Conservation (phyloP, 2,329 filamentous ascomycete species). For the Beauveria sp. region DNA sequence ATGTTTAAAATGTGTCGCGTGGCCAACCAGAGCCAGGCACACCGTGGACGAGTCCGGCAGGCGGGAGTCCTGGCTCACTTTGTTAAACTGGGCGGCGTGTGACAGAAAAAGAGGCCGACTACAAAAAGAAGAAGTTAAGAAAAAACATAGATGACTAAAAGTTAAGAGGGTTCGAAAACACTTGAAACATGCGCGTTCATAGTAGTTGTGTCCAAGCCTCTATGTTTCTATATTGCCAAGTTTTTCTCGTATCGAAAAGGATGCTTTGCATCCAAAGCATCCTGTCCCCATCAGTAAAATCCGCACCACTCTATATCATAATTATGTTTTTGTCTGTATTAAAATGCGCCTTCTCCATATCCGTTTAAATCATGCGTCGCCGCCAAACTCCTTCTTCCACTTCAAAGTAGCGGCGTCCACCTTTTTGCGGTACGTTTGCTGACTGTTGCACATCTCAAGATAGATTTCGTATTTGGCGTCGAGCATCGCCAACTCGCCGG, state of each 20-base stretch:
- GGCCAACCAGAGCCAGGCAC: too few relatives aligned
- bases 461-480: slow-evolving; percentile 94
- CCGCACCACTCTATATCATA: not conserved
- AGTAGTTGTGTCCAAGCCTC: too few relatives aligned
- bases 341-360: not conserved
- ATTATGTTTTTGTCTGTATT: not conserved
- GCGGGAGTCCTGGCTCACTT: too few relatives aligned
- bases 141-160: too few relatives aligned
- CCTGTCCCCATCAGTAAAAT: not conserved
- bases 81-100: too few relatives aligned
- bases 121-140: too few relatives aligned
- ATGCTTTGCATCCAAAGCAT: not conserved
- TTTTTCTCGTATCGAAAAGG: not conserved
- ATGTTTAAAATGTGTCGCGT: too few relatives aligned
- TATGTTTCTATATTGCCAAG: not conserved
- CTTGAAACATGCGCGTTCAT: too few relatives aligned
- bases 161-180: too few relatives aligned
- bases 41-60: too few relatives aligned
- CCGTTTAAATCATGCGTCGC: slow-evolving; percentile 12
- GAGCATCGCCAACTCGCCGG: slow-evolving; percentile 69
- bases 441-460: slow-evolving; percentile 80
- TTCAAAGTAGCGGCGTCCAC: slow-evolving; percentile 56
- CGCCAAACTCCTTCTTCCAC: slow-evolving; percentile 26
- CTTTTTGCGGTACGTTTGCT: slow-evolving; percentile 72
- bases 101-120: too few relatives aligned